Percentiles rank a stretch among this genome's conserved stretches.
phyloP scores from a whole-genome alignment of 345 rosid genomes.

The Brassica incana region DNA sequence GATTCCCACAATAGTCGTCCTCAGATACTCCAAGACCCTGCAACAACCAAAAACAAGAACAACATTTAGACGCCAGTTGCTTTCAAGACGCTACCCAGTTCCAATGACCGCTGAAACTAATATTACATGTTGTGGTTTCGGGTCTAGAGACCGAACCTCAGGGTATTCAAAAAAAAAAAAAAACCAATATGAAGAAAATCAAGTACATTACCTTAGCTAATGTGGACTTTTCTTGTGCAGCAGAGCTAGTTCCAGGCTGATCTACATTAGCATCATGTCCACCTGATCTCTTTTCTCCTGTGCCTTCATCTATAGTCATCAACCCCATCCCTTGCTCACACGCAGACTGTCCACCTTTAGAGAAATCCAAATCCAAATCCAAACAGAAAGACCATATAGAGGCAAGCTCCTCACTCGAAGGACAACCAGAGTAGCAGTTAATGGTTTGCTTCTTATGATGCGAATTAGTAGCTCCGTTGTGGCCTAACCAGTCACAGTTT shows the following conservation, averaged over 20 bases:
- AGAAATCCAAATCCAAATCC: constrained; percentile 42
- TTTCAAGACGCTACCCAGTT: not conserved
- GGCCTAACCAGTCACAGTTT: constrained; percentile 84
- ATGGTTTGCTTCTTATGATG: constrained; percentile 73
- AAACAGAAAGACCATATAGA: constrained; percentile 72
- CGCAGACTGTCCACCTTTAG: constrained; percentile 54
- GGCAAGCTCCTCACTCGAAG: constrained; percentile 77
- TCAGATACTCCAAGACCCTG: constrained; percentile 28
- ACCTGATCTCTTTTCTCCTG: constrained; percentile 45
- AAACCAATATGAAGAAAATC: not conserved
- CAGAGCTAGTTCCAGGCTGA: constrained; percentile 48
- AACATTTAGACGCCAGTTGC: not conserved
- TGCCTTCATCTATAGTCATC: constrained; percentile 74
- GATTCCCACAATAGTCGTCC: constrained; percentile 61
- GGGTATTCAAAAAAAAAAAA: too few species aligned
- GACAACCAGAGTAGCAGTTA: constrained; percentile 82
- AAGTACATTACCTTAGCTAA: constrained; percentile 55
- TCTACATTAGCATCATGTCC: constrained; percentile 41
- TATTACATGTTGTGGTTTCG: too few species aligned
- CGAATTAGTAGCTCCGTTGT: constrained; percentile 53
- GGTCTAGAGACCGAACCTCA: too few species aligned
- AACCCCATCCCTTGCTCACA: constrained; percentile 79
- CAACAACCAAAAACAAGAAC: not conserved
- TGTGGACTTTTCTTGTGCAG: constrained; percentile 41
- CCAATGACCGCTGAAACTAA: too few species aligned